Conservation (phyloP, 495 filamentous ascomycete genomes). For the Thozetella sp. region DNA sequence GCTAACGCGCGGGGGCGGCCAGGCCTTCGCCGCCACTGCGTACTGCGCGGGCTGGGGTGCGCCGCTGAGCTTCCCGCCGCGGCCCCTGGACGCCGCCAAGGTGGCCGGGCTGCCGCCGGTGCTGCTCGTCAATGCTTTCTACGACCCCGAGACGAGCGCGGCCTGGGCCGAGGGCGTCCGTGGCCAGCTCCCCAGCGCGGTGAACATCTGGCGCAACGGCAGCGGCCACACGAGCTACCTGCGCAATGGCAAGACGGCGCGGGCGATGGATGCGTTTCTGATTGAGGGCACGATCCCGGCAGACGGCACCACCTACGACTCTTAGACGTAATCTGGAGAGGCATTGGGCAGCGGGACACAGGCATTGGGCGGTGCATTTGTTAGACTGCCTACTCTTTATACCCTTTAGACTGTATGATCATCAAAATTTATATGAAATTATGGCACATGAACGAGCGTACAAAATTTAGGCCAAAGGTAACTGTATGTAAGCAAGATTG, state of each 20-base stretch:
- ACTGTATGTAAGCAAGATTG: too few relatives aligned
- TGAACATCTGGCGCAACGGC: slow-evolving; percentile 36
- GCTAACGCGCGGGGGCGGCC: slow-evolving; percentile 19
- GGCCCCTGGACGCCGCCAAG: neutral
- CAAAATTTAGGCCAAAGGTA: too few relatives aligned
- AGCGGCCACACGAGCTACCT: slow-evolving; percentile 35
- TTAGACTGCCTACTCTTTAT: too few relatives aligned
- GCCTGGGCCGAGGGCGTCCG: slow-evolving; percentile 34
- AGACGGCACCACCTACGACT: slow-evolving; percentile 17
- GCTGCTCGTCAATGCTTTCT: slow-evolving; percentile 32
- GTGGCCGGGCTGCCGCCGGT: slow-evolving; percentile 8
- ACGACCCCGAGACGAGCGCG: slow-evolving; percentile 35
- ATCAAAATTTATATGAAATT: too few relatives aligned
- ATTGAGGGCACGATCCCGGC: slow-evolving; percentile 23
- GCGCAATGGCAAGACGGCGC: slow-evolving; percentile 16
- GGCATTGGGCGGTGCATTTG: too few relatives aligned
- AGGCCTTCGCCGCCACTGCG: slow-evolving; percentile 25
- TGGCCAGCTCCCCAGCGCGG: slow-evolving; percentile 14
- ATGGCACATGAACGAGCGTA: too few relatives aligned
- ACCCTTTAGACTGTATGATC: too few relatives aligned
- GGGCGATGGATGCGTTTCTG: slow-evolving; percentile 18
- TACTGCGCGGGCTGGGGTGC: slow-evolving; percentile 40
- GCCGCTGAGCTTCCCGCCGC: slow-evolving; percentile 26
- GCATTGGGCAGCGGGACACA: too few relatives aligned
- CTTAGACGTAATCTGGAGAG: slow-evolving; percentile 4